Evolutionary conservation across 140 eudicot genomes (phyloP).

Genomic region (Stevia rebaudiana): DNA sequence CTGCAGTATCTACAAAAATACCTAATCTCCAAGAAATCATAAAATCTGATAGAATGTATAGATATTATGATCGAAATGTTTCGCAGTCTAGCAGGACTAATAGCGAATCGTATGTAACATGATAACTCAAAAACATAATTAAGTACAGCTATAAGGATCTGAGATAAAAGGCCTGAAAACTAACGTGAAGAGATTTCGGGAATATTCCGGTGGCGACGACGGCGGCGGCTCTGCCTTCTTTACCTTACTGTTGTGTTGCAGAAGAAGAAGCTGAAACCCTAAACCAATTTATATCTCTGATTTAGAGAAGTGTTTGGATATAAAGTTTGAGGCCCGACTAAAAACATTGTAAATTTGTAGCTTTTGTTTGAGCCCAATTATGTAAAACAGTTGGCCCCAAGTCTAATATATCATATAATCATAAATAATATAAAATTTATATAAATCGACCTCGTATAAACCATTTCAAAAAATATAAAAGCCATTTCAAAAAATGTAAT

Average conservation of each 20-base stretch:
- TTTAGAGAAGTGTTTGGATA: neutral
- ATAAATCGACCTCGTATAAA: too few species aligned
- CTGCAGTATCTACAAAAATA: neutral
- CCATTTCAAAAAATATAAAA: too few species aligned
- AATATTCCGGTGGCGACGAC: constrained; percentile 6
- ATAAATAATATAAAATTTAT: too few species aligned
- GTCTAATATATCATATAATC: too few species aligned
- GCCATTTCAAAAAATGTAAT: too few species aligned
- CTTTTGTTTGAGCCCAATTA: neutral
- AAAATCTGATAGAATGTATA: neutral
- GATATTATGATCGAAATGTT: neutral
- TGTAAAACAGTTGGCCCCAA: neutral
- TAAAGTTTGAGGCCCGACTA: constrained; percentile 1
- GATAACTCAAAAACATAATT: neutral
- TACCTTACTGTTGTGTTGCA: neutral
- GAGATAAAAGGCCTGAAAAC: neutral
- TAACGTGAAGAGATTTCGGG: constrained; percentile 11
- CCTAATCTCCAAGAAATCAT: neutral
- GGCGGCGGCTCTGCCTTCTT: constrained; percentile 4
- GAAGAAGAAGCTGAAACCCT: constrained; percentile 17
- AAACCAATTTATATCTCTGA: constrained; percentile 18
- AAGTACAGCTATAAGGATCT: neutral
- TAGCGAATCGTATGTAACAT: neutral
- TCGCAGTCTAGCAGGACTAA: neutral
- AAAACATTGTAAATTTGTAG: too few species aligned